Evolutionary conservation across 495 filamentous ascomycete species (phyloP).

Genomic region (Xylaria telfairii): DNA sequence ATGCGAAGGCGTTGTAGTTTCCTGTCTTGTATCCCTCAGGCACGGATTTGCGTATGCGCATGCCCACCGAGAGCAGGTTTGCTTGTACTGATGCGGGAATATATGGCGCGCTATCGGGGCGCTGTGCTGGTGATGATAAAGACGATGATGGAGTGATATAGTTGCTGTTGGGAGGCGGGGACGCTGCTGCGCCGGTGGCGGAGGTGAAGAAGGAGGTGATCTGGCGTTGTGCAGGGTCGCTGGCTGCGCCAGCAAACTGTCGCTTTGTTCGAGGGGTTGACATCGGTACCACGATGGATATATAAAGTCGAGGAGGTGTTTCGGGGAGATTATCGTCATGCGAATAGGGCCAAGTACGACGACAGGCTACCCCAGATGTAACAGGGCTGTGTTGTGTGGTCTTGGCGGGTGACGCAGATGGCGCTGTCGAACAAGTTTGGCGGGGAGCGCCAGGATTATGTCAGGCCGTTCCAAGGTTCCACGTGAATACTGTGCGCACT

Average conservation of each 20-base stretch:
- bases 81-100: constrained; percentile 72
- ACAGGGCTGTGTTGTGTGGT: constrained; percentile 9
- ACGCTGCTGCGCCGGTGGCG: constrained; percentile 19
- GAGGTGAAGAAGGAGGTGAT: constrained; percentile 57
- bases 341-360: neutral
- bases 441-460: neutral
- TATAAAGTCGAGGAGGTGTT: constrained; percentile 18
- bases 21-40: constrained; percentile 91
- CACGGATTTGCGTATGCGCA: constrained; percentile 90
- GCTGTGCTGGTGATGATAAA: constrained; percentile 25
- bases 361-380: neutral
- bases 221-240: constrained; percentile 55
- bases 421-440: constrained; percentile 1
- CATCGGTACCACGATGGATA: constrained; percentile 38
- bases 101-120: neutral
- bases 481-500: neutral
- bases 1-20: constrained; percentile 51
- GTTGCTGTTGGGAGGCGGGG: constrained; percentile 16
- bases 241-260: constrained; percentile 57
- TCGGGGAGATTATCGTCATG: constrained; percentile 25
- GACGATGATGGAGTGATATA: constrained; percentile 42
- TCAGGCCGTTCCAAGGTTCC: neutral
- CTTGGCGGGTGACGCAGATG: constrained; percentile 18
- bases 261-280: constrained; percentile 54
- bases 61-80: constrained; percentile 83